A percentile compares a stretch with the other conserved stretches of the same genome.
phyloP scores from a whole-genome alignment of 768 basidiomycete genomes.

The Lactarius trivialis region DNA sequence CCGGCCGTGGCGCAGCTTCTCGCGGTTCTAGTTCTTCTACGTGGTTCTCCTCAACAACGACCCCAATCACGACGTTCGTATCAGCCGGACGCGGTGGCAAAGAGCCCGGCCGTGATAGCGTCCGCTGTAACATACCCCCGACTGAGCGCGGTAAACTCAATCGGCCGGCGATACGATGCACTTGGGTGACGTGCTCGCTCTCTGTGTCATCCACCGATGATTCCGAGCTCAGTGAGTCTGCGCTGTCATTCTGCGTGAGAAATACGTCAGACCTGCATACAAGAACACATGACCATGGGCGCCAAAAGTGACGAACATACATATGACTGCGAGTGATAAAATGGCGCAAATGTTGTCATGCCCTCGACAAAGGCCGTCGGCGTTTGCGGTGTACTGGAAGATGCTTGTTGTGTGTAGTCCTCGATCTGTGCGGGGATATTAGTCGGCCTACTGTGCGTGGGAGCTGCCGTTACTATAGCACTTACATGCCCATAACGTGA shows the following conservation, averaged over 20 bases:
- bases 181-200: conserved; percentile 22
- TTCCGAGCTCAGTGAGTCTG: conserved; percentile 28
- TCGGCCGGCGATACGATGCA: conserved; percentile 22
- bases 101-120: conserved; percentile 9
- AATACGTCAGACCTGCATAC: conserved; percentile 6
- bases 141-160: conserved; percentile 19
- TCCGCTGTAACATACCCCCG: conserved; percentile 19
- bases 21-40: conserved; percentile 10
- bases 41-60: conserved; percentile 22
- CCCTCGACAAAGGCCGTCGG: conserved; percentile 24
- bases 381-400: conserved; percentile 16
- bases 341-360: conserved; percentile 25
- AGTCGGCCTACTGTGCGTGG: background rate
- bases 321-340: conserved; percentile 28
- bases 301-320: conserved; percentile 7
- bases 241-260: conserved; percentile 20
- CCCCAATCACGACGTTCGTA: conserved; percentile 20
- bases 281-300: background rate
- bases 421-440: conserved; percentile 8
- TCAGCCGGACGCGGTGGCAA: conserved; percentile 1
- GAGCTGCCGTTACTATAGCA: background rate
- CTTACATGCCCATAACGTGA: conserved; percentile 56
- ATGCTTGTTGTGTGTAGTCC: conserved; percentile 6
- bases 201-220: conserved; percentile 16
- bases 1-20: background rate